Evolutionary conservation across 768 basidiomycete species (phyloP).

Genomic region (Clavaria fumosa): DNA sequence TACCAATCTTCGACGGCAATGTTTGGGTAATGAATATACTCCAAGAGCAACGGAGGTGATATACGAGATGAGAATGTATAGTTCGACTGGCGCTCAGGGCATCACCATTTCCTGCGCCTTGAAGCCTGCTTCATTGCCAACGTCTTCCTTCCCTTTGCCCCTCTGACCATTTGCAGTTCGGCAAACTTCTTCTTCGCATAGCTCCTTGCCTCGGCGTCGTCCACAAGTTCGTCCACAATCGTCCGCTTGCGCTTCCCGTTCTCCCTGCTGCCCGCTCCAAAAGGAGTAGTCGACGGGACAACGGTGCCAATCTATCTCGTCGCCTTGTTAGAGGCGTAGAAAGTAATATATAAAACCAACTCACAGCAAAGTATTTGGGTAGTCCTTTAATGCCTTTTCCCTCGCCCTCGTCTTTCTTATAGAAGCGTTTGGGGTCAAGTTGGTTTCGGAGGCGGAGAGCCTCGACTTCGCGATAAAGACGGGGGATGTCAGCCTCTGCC

Average conservation of each 20-base stretch:
- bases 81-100: not conserved
- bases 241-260: constrained; percentile 69
- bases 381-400: constrained; percentile 72
- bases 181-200: constrained; percentile 90
- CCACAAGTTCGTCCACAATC: constrained; percentile 77
- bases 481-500: constrained; percentile 60
- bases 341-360: constrained; percentile 14
- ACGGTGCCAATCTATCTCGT: constrained; percentile 60
- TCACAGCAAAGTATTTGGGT: constrained; percentile 82
- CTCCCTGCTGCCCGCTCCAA: constrained; percentile 51
- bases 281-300: constrained; percentile 52
- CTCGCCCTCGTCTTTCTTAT: constrained; percentile 76
- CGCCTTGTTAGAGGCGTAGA: constrained; percentile 5
- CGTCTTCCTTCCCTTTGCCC: constrained; percentile 55
- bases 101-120: constrained; percentile 57
- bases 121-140: constrained; percentile 46
- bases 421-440: constrained; percentile 85
- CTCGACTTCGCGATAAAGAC: constrained; percentile 73
- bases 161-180: constrained; percentile 54
- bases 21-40: not conserved
- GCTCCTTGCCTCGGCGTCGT: constrained; percentile 70
- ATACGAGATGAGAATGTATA: not conserved
- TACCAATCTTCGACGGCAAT: not conserved
- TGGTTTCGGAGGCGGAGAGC: constrained; percentile 76
- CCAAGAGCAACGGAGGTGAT: not conserved